Evolutionary conservation across 306 rosid species (phyloP).

Genomic region (Glycine soja): DNA sequence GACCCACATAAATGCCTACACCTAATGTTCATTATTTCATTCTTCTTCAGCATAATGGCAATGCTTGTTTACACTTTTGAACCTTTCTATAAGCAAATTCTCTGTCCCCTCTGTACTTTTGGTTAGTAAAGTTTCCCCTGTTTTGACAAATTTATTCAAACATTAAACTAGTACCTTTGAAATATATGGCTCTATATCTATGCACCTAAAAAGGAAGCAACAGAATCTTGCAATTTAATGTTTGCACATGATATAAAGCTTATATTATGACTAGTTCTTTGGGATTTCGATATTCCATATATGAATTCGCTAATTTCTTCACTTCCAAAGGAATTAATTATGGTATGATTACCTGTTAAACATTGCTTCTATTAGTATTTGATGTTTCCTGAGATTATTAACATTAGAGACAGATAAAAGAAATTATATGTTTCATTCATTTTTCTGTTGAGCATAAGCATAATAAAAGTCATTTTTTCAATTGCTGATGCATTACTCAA

Average conservation of each 20-base stretch:
- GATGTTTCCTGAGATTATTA: constrained; percentile 52
- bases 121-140: constrained; percentile 46
- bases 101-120: constrained; percentile 54
- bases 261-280: constrained; percentile 26
- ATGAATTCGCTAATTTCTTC: constrained; percentile 46
- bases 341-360: constrained; percentile 40
- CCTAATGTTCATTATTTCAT: constrained; percentile 46
- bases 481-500: constrained; percentile 7
- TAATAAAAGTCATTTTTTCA: neutral
- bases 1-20: constrained; percentile 55
- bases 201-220: constrained; percentile 50
- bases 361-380: constrained; percentile 32
- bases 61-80: constrained; percentile 55
- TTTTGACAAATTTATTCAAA: constrained; percentile 49
- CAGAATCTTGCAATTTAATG: constrained; percentile 46
- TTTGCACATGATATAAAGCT: constrained; percentile 31
- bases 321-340: constrained; percentile 35
- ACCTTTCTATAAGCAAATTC: constrained; percentile 50
- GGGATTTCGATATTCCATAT: constrained; percentile 24
- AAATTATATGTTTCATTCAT: constrained; percentile 22
- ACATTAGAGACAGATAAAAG: constrained; percentile 34
- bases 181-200: constrained; percentile 44
- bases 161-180: constrained; percentile 39
- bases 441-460: constrained; percentile 23
- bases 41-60: constrained; percentile 49